Percentiles rank a stretch among this genome's conserved stretches.
phyloP scores from a whole-genome alignment of 164 flowering plant species.

The Cinnamomum micranthum region DNA sequence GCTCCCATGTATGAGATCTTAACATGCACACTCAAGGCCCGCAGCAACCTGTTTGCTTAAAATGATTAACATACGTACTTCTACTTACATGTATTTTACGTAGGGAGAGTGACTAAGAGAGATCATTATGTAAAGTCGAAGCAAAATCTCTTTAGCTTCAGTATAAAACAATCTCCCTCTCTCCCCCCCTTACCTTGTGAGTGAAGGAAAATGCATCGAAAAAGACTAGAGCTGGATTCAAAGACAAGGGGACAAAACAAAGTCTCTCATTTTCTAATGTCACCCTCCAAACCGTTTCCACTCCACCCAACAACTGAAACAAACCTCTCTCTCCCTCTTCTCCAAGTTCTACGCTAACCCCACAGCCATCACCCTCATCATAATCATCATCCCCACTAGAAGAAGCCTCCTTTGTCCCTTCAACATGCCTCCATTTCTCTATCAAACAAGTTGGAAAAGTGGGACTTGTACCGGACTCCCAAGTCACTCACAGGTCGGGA shows the following conservation, averaged over 20 bases:
- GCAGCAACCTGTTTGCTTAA: too few species aligned
- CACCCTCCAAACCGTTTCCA: constrained; percentile 77
- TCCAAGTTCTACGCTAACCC: constrained; percentile 1
- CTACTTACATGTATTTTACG: too few species aligned
- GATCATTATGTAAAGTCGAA: constrained; percentile 1
- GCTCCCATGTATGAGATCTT: too few species aligned
- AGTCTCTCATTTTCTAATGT: constrained; percentile 28
- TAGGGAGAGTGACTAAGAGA: background rate
- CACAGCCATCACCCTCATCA: constrained; percentile 1
- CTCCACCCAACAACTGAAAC: constrained; percentile 7
- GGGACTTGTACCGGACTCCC: background rate
- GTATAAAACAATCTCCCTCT: background rate
- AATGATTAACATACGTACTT: too few species aligned
- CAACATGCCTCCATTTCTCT: background rate
- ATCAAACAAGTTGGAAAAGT: constrained; percentile 5
- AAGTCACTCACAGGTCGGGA: constrained; percentile 1
- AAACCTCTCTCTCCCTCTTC: constrained; percentile 14
- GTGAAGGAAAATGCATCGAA: constrained; percentile 51
- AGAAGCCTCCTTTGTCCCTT: constrained; percentile 2
- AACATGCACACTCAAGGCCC: too few species aligned
- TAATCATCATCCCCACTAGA: background rate
- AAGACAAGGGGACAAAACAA: constrained; percentile 52
- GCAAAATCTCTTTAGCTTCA: background rate
- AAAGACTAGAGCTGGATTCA: constrained; percentile 43
- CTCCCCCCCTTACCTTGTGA: constrained; percentile 59